Evolutionary conservation across 2,329 filamentous ascomycete species (phyloP).

Genomic region (Diaporthe capsici): DNA sequence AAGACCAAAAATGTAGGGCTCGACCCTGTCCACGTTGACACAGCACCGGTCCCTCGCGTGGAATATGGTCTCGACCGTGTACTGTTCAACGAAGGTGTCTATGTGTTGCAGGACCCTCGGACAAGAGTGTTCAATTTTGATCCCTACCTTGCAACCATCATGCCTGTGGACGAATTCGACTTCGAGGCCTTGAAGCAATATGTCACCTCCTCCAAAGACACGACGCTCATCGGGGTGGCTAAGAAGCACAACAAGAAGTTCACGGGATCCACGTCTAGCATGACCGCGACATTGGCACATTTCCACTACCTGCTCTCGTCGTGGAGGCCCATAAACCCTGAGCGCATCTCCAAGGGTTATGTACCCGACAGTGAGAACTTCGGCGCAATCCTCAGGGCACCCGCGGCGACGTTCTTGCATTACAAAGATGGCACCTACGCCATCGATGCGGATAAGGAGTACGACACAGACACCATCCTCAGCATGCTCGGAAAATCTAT

Average conservation of each 20-base stretch:
- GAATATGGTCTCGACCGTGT: slow-evolving; percentile 86
- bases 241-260: slow-evolving; percentile 80
- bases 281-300: slow-evolving; percentile 88
- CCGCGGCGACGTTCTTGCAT: slow-evolving; percentile 85
- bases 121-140: slow-evolving; percentile 97
- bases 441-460: slow-evolving; percentile 96
- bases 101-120: slow-evolving; percentile 89
- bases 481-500: slow-evolving; percentile 95
- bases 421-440: slow-evolving; percentile 90
- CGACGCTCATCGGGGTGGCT: slow-evolving; percentile 77
- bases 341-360: slow-evolving; percentile 78
- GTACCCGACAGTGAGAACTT: slow-evolving; percentile 73
- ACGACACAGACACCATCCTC: slow-evolving; percentile 85
- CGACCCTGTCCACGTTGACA: slow-evolving; percentile 21
- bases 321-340: slow-evolving; percentile 81
- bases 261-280: slow-evolving; percentile 95
- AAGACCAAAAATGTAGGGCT: slow-evolving; percentile 45
- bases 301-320: slow-evolving; percentile 92
- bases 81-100: slow-evolving; percentile 95
- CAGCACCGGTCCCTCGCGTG: slow-evolving; percentile 69
- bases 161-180: slow-evolving; percentile 94
- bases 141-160: slow-evolving; percentile 91
- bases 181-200: slow-evolving; percentile 89
- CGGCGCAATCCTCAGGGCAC: slow-evolving; percentile 79
- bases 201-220: slow-evolving; percentile 91